Percentiles rank a stretch among this genome's conserved stretches.
Evolutionary conservation across 352 stramenopile species (phyloP).

Genomic region (Phytopythium boreale): DNA sequence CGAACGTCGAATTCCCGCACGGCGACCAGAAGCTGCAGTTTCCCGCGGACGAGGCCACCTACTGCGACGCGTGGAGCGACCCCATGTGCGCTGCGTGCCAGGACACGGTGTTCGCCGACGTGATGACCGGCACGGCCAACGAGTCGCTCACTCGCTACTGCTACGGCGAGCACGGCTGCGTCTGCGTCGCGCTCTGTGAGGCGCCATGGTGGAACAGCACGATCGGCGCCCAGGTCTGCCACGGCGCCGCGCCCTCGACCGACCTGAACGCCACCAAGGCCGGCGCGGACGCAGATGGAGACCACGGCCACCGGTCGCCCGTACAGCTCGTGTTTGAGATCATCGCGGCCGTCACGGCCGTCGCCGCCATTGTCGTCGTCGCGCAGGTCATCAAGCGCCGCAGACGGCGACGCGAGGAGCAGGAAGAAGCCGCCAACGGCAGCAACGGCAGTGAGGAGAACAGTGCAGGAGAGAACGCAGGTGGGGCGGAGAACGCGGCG

Average conservation of each 20-base stretch:
- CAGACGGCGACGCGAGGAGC: not conserved
- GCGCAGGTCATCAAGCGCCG: conserved; percentile 24
- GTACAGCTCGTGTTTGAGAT: conserved; percentile 20
- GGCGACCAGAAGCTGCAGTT: conserved; percentile 44
- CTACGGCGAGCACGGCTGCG: conserved; percentile 25
- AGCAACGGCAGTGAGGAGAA: conserved; percentile 13
- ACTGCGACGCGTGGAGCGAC: conserved; percentile 31
- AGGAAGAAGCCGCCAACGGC: not conserved
- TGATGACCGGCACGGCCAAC: conserved; percentile 33
- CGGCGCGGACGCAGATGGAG: conserved; percentile 14
- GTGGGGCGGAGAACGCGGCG: conserved; percentile 7
- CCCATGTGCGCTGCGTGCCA: conserved; percentile 25
- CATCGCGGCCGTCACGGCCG: conserved; percentile 28
- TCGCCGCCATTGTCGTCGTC: conserved; percentile 26
- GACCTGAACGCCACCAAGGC: conserved; percentile 12
- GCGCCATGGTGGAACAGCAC: conserved; percentile 30
- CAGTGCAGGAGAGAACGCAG: conserved; percentile 2
- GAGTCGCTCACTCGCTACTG: conserved; percentile 35
- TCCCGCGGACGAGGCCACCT: conserved; percentile 24
- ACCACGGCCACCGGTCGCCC: conserved; percentile 9
- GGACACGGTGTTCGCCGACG: conserved; percentile 19
- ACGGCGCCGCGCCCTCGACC: conserved; percentile 16
- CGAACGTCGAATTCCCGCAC: conserved; percentile 21
- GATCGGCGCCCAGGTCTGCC: conserved; percentile 25
- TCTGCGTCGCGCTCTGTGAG: conserved; percentile 41